Base-by-base conservation (phyloP, 495 filamentous ascomycete genomes). In the Opeltia flavorubescens region DNA sequence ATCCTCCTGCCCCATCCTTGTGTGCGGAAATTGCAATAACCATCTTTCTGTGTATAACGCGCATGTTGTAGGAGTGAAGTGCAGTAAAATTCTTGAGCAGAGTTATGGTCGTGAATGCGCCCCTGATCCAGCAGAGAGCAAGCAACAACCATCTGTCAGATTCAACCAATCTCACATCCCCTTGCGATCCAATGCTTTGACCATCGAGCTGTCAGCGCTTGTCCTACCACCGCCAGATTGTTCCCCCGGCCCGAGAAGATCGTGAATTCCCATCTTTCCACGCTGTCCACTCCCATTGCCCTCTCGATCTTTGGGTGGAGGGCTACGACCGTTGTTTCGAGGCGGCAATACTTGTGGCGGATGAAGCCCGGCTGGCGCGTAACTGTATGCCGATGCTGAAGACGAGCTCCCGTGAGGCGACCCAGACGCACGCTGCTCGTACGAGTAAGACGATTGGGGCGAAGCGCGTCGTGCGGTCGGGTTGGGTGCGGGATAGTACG, bases 141-240 rank as follows among this genome's bases (percentile, higher is more conserved):
- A n/a, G n/a, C 29, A 18, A 6, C 15, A 6, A 6, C 6, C 36
- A 18, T 15, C 6, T 41, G 15, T 41, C 21, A 17, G n/a, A n/a
- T n/a, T n/a, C n/a, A n/a, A n/a, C n/a, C 15, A 24, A 6, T 45
- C 27, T 40, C 27, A 47, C 45, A 47, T 47, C 21, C 52, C 52
- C 28, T 52, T 51, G 28, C 70, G 67, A 50, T 74, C 72, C 48
- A 76, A 53, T 31, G 69, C 67, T 54, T 74, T 71, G 38, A 77
- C 61, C 73, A 77, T 77, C 49, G 71, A 67, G 46, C 66, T 75
- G 50, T 77, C 73, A 13, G 71, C 68, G 48, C 65, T 71, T 31
- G 70, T 71, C 13, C 71, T 66, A n/a, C 64, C 69, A 20, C 54
- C 59, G 12, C 71, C 23, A 24, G 38, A 41, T 63, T 66, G 28